Percentiles rank a stretch among this genome's conserved stretches.
phyloP scores from a whole-genome alignment of 2,329 filamentous ascomycete species.

The Pleurostoma richardsiae region DNA sequence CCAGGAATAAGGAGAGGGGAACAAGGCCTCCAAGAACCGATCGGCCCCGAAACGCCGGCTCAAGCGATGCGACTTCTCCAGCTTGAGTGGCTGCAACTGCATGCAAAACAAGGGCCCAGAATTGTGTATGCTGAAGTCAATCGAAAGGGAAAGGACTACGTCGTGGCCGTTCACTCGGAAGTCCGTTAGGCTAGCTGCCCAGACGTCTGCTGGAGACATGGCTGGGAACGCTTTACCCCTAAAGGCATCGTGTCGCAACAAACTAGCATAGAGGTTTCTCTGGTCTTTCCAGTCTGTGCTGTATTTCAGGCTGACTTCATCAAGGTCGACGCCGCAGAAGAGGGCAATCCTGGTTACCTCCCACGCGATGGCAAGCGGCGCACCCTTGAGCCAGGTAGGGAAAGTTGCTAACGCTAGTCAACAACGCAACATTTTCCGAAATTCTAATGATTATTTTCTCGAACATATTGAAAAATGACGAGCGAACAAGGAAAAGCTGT shows the following conservation, averaged over 20 bases:
- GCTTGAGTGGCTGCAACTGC: conserved; percentile 38
- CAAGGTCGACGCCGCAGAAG: conserved; percentile 36
- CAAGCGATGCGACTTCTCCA: conserved; percentile 47
- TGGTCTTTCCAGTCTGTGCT: conserved; percentile 38
- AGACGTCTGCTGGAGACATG: conserved; percentile 35
- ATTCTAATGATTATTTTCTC: no score
- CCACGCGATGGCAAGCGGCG: conserved; percentile 46
- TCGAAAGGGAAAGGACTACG: conserved; percentile 35
- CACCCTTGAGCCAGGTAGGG: conserved; percentile 32
- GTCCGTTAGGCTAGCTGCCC: conserved; percentile 34
- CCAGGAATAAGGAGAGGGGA: conserved; percentile 36
- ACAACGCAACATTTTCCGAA: background rate
- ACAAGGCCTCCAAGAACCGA: conserved; percentile 50
- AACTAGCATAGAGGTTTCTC: conserved; percentile 29
- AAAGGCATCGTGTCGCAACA: conserved; percentile 35
- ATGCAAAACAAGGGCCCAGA: conserved; percentile 38
- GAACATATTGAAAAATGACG: no score
- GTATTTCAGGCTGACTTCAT: conserved; percentile 28
- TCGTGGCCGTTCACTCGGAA: conserved; percentile 28
- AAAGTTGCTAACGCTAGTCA: conserved; percentile 25
- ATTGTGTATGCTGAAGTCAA: conserved; percentile 28
- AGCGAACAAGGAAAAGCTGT: no score
- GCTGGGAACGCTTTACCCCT: conserved; percentile 41
- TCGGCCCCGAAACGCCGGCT: conserved; percentile 52
- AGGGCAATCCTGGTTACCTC: conserved; percentile 43